These are phyloP conservation scores for Tuber microsphaerosporum DNA, from an alignment of 495 filamentous ascomycete species.

Conservation along the genomic window DNA sequence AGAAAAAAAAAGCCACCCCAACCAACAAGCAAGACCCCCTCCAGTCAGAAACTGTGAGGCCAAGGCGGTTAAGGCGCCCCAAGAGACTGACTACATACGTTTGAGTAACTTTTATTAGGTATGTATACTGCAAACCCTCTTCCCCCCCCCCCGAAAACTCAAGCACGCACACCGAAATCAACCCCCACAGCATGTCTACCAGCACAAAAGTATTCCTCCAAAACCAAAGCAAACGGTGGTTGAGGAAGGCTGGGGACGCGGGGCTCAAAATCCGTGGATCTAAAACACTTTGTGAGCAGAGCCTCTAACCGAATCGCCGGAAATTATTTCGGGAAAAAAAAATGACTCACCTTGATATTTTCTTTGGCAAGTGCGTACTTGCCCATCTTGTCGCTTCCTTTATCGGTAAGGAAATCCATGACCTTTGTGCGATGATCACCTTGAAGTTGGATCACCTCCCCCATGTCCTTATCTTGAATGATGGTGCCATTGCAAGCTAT, in stretches of 20 bases:
- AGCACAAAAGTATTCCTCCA: not conserved
- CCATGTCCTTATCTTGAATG: constrained; percentile 93
- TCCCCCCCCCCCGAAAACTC: not conserved
- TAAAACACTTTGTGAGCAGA: constrained; percentile 30
- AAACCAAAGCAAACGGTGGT: constrained; percentile 9
- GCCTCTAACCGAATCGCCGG: not conserved
- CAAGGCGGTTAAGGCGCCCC: not conserved
- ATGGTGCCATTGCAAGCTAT: constrained; percentile 99
- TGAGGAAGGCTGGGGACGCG: constrained; percentile 39
- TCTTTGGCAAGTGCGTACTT: constrained; percentile 42
- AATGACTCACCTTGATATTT: constrained; percentile 66
- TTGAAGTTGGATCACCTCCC: constrained; percentile 99
- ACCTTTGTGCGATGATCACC: constrained; percentile 98
- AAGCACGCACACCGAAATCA: not conserved
- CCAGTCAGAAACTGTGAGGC: not conserved
- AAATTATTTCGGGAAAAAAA: constrained; percentile 6
- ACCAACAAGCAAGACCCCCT: not conserved
- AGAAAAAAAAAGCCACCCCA: not conserved
- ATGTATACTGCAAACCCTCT: not conserved
- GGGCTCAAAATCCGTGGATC: constrained; percentile 72
- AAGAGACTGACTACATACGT: not conserved
- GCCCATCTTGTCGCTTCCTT: constrained; percentile 84
- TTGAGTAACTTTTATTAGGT: not conserved
- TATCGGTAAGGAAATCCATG: constrained; percentile 91
- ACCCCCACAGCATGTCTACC: not conserved